Evolutionary conservation across 2,329 filamentous ascomycete genomes (phyloP), one percentile per base, ranked within the genome.

Genomic region (Talaromyces islandicus): DNA sequence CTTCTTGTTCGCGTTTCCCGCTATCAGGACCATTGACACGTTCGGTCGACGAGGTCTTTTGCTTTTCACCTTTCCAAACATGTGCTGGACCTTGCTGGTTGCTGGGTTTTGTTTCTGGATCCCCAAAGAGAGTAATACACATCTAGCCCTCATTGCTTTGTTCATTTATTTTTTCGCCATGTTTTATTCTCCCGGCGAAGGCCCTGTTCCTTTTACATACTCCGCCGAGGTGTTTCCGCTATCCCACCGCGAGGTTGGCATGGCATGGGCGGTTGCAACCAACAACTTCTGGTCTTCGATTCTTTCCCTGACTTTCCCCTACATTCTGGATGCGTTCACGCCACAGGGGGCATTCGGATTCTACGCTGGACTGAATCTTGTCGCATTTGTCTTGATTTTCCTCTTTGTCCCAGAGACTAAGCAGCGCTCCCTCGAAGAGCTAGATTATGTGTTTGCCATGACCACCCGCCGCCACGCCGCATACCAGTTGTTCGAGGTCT

Each of bases 101-200:
- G 84, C 83, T 24, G 85, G 83, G 5, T 79, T 88, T 54, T 84
- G 80, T 65, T 85, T 83, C 58, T 78, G 83, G 50, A 80, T 86
- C 19, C 75, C 76, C 0, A 63, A 66, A 24, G 66, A 71, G 0
- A 75, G 68, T 24, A 77, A 68, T 0, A 76, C 78, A 0, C 79
- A 82, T 59, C 75, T 85, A 11, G 83, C 74, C 1, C 69, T 84
- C 0, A 80, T 88, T 53, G 83, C 84, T 0, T 71, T 86, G 3
- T 88, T 88, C 64, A 76, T 88, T 64, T 89, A 85, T 73, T 69
- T 89, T 19, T 89, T 88, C 64, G 83, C 81, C 1, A 83, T 84
- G 9, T 86, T 86, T 68, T 87, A 87, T 73, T 85, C 83, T 0
- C 83, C 84, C 0, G 85, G 82, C 2, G 87, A 89, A 73, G 87